Evolutionary conservation across 495 filamentous ascomycete species (phyloP).

Genomic region (Parachaetomium inaequale): DNA sequence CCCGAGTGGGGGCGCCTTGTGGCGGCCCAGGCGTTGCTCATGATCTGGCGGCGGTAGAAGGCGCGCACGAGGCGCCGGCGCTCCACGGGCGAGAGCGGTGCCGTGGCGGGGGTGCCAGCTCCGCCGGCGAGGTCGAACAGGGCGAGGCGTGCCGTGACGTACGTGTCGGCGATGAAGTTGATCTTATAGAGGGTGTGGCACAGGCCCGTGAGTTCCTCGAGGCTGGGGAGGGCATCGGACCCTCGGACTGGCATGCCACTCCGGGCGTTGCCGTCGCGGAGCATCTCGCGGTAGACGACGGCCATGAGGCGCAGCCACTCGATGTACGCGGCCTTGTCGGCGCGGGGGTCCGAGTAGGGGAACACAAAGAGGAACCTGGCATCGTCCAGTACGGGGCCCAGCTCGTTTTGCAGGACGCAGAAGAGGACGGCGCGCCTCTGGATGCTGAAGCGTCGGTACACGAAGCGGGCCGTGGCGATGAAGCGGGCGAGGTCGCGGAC

Average conservation of each 20-base stretch:
- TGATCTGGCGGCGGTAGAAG: conserved; percentile 11
- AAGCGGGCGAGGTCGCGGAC: conserved; percentile 9
- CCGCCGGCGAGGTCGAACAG: neutral
- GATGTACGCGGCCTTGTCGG: neutral
- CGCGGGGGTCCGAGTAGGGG: neutral
- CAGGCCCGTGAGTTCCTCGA: neutral
- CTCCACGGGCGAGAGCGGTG: neutral
- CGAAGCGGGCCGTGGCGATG: neutral
- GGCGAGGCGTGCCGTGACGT: neutral
- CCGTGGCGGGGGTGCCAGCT: neutral
- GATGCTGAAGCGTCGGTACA: neutral
- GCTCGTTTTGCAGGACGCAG: conserved; percentile 11
- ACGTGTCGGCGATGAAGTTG: conserved; percentile 10
- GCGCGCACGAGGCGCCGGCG: conserved; percentile 4
- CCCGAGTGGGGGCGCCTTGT: neutral
- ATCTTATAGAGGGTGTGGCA: neutral
- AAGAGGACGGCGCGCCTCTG: neutral
- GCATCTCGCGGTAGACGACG: conserved; percentile 3
- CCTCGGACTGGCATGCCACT: neutral
- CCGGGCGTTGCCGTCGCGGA: neutral
- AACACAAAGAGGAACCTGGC: conserved; percentile 8
- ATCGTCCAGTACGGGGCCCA: conserved; percentile 3
- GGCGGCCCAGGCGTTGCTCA: conserved; percentile 9
- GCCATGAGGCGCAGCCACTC: conserved; percentile 6
- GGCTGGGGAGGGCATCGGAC: neutral